Evolutionary conservation across 208 protist genomes (phyloP).

Genomic region (Leishmania martiniquensis): DNA sequence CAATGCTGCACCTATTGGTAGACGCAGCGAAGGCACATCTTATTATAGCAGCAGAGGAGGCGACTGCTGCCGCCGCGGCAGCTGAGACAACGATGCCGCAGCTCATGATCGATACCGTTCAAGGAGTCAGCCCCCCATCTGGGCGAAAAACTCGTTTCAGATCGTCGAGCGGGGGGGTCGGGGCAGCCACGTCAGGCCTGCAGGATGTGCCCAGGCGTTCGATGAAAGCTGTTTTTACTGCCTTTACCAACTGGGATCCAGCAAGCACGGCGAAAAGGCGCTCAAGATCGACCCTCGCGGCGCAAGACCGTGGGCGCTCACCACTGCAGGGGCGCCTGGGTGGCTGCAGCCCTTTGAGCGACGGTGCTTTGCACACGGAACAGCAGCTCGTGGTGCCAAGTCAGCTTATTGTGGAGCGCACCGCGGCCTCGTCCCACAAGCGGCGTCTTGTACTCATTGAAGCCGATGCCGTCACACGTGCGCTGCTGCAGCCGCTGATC

Average conservation of each 20-base stretch:
- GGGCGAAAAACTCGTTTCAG: too few species aligned
- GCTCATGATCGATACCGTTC: background rate
- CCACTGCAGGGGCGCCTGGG: background rate
- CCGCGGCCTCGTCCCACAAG: background rate
- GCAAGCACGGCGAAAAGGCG: background rate
- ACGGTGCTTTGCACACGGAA: background rate
- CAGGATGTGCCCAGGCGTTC: background rate
- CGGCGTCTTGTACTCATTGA: background rate
- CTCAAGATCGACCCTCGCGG: background rate
- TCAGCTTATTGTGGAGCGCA: background rate
- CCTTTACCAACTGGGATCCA: background rate
- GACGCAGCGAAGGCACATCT: background rate
- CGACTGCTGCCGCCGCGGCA: background rate
- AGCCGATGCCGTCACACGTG: conserved; percentile 14
- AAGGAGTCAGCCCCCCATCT: background rate
- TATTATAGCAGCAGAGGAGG: background rate
- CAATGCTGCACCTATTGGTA: background rate
- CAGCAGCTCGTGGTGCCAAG: background rate
- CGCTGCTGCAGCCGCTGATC: conserved; percentile 53
- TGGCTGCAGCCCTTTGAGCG: background rate
- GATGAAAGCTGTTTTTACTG: background rate
- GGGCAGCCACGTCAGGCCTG: background rate
- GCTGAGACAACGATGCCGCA: background rate
- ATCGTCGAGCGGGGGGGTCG: background rate
- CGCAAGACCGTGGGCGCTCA: background rate